These are phyloP conservation scores for Cyclocybe aegerita DNA, from an alignment of 768 basidiomycete species.

Conservation along the genomic window DNA sequence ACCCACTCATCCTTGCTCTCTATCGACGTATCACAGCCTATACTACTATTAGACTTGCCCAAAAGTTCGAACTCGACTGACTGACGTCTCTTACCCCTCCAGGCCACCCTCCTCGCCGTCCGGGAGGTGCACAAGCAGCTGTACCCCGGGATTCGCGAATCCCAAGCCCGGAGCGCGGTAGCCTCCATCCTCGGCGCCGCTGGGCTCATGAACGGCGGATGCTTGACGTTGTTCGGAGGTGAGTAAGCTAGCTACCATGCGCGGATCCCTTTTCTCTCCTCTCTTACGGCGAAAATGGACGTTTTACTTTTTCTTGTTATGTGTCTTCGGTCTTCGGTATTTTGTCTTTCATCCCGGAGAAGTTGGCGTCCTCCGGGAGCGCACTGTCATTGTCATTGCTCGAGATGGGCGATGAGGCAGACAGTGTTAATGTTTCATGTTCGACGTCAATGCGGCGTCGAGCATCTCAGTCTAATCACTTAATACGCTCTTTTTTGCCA, in stretches of 20 bases:
- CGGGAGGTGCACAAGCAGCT: constrained; percentile 60
- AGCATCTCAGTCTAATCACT: no score
- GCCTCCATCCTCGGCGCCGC: constrained; percentile 50
- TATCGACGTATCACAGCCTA: no score
- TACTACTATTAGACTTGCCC: no score
- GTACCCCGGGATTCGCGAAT: constrained; percentile 75
- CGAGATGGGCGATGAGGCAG: no score
- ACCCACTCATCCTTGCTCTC: no score
- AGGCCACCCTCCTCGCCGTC: constrained; percentile 81
- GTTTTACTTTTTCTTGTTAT: neutral
- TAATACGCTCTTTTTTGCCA: no score
- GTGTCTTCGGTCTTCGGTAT: neutral
- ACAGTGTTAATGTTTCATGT: no score
- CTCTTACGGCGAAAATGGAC: neutral
- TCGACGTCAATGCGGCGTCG: no score
- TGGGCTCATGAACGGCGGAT: constrained; percentile 59
- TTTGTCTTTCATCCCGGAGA: no score
- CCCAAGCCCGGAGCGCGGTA: constrained; percentile 62
- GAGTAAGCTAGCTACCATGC: constrained; percentile 17
- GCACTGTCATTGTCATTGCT: no score
- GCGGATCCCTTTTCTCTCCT: constrained; percentile 3
- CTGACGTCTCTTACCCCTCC: neutral
- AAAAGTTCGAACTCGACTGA: no score
- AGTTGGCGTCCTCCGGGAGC: no score
- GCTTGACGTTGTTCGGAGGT: constrained; percentile 81